phyloP scores from a whole-genome alignment of 768 basidiomycete genomes.

The Leccinum ochraceum region DNA sequence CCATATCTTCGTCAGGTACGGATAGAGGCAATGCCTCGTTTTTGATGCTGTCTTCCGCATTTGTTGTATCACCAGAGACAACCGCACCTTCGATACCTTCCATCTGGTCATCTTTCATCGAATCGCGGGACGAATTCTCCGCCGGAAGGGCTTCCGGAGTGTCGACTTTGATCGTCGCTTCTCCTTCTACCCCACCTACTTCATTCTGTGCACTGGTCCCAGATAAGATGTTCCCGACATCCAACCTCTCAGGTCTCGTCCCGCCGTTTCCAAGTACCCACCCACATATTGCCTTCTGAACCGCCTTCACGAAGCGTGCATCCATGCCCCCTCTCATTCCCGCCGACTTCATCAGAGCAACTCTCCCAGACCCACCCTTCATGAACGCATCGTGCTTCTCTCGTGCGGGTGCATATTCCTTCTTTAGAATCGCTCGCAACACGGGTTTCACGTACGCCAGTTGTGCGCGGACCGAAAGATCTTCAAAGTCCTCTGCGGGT shows the following conservation, averaged over 20 bases:
- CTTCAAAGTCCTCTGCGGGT: slow-evolving; percentile 48
- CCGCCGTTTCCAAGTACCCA: slow-evolving; percentile 29
- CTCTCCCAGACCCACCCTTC: slow-evolving; percentile 53
- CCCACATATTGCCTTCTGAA: slow-evolving; percentile 32
- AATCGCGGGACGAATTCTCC: neutral
- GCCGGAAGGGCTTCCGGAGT: neutral
- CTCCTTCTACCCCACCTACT: neutral
- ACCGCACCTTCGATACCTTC: slow-evolving; percentile 16
- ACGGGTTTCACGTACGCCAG: slow-evolving; percentile 68
- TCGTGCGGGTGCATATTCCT: slow-evolving; percentile 53
- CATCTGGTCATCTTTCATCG: slow-evolving; percentile 18
- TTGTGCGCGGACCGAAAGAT: slow-evolving; percentile 55
- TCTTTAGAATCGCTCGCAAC: slow-evolving; percentile 57
- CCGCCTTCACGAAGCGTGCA: slow-evolving; percentile 38
- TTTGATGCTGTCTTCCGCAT: neutral
- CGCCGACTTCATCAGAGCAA: slow-evolving; percentile 31
- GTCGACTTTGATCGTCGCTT: neutral
- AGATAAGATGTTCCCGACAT: neutral
- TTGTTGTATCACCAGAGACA: neutral
- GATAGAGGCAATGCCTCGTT: neutral
- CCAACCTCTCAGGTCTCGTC: slow-evolving; percentile 13
- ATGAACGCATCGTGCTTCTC: slow-evolving; percentile 55
- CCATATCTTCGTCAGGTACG: slow-evolving; percentile 4
- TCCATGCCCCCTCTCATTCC: slow-evolving; percentile 41
- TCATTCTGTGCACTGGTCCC: neutral